These are phyloP conservation scores for Sporisorium graminicola DNA, from an alignment of 1,284 basidiomycete genomes.

Conservation along the genomic window DNA sequence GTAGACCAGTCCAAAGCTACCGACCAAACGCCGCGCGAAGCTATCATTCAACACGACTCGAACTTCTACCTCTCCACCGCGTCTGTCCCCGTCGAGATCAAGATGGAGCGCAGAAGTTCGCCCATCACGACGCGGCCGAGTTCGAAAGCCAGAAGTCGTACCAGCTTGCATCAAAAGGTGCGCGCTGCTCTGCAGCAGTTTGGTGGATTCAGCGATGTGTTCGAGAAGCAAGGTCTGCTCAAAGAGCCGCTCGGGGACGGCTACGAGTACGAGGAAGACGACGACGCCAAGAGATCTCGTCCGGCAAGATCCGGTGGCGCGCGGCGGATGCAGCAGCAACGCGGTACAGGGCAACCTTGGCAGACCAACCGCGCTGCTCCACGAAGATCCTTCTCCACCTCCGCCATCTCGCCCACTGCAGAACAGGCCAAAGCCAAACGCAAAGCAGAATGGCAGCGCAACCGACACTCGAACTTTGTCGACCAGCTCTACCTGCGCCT, in stretches of 20 bases:
- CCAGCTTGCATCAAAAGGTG: conserved; percentile 1
- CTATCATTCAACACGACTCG: conserved; percentile 28
- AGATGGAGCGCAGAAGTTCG: conserved; percentile 34
- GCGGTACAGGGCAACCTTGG: not conserved
- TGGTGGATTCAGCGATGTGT: conserved; percentile 32
- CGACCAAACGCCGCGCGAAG: conserved; percentile 30
- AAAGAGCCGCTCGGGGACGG: not conserved
- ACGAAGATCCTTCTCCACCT: conserved; percentile 17
- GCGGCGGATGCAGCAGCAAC: not conserved
- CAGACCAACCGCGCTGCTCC: conserved; percentile 6
- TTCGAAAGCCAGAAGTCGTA: conserved; percentile 1
- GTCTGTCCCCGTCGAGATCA: conserved; percentile 28
- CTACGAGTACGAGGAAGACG: not conserved
- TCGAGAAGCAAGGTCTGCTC: conserved; percentile 13
- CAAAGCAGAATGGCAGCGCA: conserved; percentile 61
- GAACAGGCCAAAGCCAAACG: conserved; percentile 41
- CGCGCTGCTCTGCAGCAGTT: conserved; percentile 29
- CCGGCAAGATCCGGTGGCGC: not conserved
- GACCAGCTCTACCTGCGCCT: conserved; percentile 59
- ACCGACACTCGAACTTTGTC: conserved; percentile 59
- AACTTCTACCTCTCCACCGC: conserved; percentile 36
- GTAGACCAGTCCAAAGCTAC: conserved; percentile 35
- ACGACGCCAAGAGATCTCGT: not conserved
- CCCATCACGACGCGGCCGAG: conserved; percentile 10
- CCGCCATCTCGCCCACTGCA: conserved; percentile 2